Evolutionary conservation across 805 yeast genomes (phyloP).

Genomic region (Ogataea thermomethanolica): DNA sequence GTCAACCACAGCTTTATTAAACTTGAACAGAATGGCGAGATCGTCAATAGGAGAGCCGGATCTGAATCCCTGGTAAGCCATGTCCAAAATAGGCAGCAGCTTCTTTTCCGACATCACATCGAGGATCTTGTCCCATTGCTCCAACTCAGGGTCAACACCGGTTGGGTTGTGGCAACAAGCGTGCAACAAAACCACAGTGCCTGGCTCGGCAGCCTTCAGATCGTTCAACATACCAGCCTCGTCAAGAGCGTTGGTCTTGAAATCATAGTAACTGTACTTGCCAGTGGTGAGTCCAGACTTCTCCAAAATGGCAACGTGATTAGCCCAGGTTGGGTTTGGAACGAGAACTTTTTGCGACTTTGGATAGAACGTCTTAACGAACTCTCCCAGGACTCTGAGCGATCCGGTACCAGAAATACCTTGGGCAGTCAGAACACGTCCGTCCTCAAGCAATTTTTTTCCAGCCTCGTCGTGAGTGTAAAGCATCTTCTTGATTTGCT

Average conservation of each 20-base stretch:
- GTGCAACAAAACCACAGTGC: constrained; percentile 72
- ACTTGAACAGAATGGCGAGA: constrained; percentile 45
- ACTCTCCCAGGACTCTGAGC: constrained; percentile 77
- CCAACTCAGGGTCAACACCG: constrained; percentile 82
- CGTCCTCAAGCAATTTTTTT: constrained; percentile 49
- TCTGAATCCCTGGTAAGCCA: constrained; percentile 95
- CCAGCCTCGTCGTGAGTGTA: constrained; percentile 65
- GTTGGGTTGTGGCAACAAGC: constrained; percentile 98
- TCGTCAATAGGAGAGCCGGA: constrained; percentile 80
- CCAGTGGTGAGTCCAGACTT: constrained; percentile 65
- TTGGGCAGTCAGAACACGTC: constrained; percentile 78
- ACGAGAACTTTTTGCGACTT: constrained; percentile 53
- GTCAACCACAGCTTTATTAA: constrained; percentile 39
- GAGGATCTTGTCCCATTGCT: constrained; percentile 77
- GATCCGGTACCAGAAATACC: constrained; percentile 97
- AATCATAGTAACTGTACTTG: constrained; percentile 70
- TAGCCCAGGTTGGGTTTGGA: constrained; percentile 94
- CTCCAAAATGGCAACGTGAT: constrained; percentile 76
- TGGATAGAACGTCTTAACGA: constrained; percentile 58
- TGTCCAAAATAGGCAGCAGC: constrained; percentile 80
- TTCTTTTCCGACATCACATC: constrained; percentile 54
- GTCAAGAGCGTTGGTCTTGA: constrained; percentile 57
- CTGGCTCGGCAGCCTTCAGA: constrained; percentile 50
- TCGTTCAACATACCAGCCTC: constrained; percentile 61
- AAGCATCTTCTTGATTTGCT: constrained; percentile 64